Percentiles rank a stretch among this genome's conserved stretches.
These are phyloP conservation scores for Colletotrichum tamarilloi DNA, from an alignment of 2,329 filamentous ascomycete species.

Conservation along the genomic window DNA sequence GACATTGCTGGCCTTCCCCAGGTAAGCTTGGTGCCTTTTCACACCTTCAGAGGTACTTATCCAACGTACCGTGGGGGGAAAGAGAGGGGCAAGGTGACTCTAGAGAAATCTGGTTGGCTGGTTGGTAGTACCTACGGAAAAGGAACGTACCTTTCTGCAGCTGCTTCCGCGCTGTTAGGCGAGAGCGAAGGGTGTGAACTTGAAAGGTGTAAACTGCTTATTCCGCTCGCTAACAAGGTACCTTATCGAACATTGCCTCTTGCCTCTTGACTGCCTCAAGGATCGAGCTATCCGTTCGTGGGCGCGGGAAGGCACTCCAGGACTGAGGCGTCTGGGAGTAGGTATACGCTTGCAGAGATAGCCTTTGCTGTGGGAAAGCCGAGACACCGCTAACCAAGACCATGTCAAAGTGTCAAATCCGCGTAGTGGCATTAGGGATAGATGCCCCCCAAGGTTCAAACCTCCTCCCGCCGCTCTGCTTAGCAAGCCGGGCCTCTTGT, in stretches of 20 bases:
- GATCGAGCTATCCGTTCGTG: too few relatives aligned
- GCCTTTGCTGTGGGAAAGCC: slow-evolving; percentile 10
- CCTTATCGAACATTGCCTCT: neutral
- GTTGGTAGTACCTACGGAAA: neutral
- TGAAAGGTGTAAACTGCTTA: neutral
- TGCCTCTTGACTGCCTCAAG: neutral
- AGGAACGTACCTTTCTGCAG: neutral
- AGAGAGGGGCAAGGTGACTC: slow-evolving; percentile 15
- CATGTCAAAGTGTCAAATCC: slow-evolving; percentile 31
- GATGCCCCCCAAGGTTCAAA: neutral
- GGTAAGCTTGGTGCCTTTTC: neutral
- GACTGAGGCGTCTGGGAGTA: neutral
- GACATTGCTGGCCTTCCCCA: neutral
- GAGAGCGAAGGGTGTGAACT: neutral
- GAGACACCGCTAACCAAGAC: slow-evolving; percentile 30
- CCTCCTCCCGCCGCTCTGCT: slow-evolving; percentile 23
- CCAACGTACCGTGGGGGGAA: neutral
- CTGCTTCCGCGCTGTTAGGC: neutral
- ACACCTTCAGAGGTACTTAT: neutral
- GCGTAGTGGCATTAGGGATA: slow-evolving; percentile 5
- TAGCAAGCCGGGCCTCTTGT: slow-evolving; percentile 15
- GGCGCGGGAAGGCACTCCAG: too few relatives aligned
- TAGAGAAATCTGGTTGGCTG: slow-evolving; percentile 25
- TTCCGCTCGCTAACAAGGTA: neutral
- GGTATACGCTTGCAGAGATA: slow-evolving; percentile 33